phyloP scores from a whole-genome alignment of 2,329 filamentous ascomycete species.

The Stagonosporopsis tanaceti region DNA sequence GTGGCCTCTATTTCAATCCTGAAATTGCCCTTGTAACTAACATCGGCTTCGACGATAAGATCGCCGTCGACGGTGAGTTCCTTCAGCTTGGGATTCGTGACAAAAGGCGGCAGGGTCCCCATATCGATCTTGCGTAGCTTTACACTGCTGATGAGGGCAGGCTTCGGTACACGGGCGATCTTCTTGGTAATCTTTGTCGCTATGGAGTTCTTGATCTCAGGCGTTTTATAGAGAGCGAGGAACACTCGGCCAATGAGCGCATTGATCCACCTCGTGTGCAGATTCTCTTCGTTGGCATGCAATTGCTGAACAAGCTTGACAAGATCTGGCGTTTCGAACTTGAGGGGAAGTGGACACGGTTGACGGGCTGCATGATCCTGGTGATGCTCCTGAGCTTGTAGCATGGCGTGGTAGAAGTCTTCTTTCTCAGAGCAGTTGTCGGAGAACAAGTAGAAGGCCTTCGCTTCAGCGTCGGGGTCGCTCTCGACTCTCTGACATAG shows the following conservation, averaged over 20 bases:
- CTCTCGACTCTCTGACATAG: conserved; percentile 71
- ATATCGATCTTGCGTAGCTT: conserved; percentile 84
- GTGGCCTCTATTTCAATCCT: conserved; percentile 91
- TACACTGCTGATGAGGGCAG: conserved; percentile 86
- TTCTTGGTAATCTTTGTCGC: conserved; percentile 92
- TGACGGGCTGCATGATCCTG: conserved; percentile 59
- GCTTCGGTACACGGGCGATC: conserved; percentile 91
- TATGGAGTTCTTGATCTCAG: conserved; percentile 79
- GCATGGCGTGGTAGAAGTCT: conserved; percentile 94
- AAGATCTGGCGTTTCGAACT: conserved; percentile 85
- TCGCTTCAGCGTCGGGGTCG: conserved; percentile 67
- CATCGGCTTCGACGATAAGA: conserved; percentile 83
- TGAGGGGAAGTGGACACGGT: conserved; percentile 71
- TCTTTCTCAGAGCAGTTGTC: conserved; percentile 97
- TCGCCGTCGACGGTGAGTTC: conserved; percentile 93
- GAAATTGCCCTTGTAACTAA: conserved; percentile 89
- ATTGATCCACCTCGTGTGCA: conserved; percentile 93
- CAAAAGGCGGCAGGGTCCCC: conserved; percentile 84
- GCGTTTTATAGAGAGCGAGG: conserved; percentile 84
- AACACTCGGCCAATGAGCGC: conserved; percentile 89
- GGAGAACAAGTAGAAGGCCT: conserved; percentile 92
- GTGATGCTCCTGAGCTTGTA: conserved; percentile 81
- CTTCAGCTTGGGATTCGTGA: conserved; percentile 86
- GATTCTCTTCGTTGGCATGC: conserved; percentile 89
- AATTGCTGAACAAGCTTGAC: conserved; percentile 88